Evolutionary conservation across 163 green algal genomes (phyloP).

Genomic region (Chloromonas sp.): DNA sequence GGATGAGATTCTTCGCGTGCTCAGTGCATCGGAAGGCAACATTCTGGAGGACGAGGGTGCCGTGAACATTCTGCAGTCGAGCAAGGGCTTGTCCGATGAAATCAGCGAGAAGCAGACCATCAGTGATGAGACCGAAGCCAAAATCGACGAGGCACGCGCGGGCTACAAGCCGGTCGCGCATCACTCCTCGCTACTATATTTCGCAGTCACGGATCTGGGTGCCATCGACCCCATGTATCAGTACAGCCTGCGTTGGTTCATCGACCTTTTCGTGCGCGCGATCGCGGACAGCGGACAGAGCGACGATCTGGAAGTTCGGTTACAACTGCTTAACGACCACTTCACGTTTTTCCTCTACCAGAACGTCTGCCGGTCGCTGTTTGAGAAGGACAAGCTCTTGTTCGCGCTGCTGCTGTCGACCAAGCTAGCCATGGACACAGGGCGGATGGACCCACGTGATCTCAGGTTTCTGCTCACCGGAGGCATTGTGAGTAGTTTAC

Average conservation of each 20-base stretch:
- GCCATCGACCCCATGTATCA: slow-evolving; percentile 63
- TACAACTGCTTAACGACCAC: slow-evolving; percentile 57
- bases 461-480: slow-evolving; percentile 67
- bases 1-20: slow-evolving; percentile 75
- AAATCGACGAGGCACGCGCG: slow-evolving; percentile 69
- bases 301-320: slow-evolving; percentile 44
- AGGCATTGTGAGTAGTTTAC: slow-evolving; percentile 2
- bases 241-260: slow-evolving; percentile 66
- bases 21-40: slow-evolving; percentile 67
- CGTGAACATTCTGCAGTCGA: slow-evolving; percentile 62
- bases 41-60: slow-evolving; percentile 77
- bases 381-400: slow-evolving; percentile 75
- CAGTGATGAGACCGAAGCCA: slow-evolving; percentile 62
- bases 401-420: slow-evolving; percentile 53
- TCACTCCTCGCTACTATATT: slow-evolving; percentile 74
- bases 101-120: slow-evolving; percentile 63
- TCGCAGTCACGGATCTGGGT: slow-evolving; percentile 45
- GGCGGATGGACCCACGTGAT: slow-evolving; percentile 37
- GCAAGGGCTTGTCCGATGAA: slow-evolving; percentile 53
- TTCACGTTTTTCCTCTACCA: slow-evolving; percentile 72
- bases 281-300: slow-evolving; percentile 42
- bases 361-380: slow-evolving; percentile 72
- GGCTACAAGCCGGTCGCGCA: slow-evolving; percentile 69
- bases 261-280: slow-evolving; percentile 56
- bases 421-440: slow-evolving; percentile 48